Conservation (phyloP, 2,329 filamentous ascomycete species). For the Pseudogymnoascus sp. region DNA sequence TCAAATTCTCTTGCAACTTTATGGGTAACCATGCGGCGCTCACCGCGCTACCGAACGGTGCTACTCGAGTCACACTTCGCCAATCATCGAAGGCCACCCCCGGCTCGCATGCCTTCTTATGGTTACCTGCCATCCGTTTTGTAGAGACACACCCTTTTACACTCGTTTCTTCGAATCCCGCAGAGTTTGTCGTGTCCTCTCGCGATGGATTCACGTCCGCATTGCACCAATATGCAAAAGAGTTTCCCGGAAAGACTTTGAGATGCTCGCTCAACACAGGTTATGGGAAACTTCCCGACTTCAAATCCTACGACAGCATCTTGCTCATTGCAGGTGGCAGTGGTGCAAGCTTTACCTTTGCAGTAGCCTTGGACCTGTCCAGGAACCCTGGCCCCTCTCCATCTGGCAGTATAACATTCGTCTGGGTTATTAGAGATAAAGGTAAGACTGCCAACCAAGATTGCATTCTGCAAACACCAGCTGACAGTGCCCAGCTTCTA, state of each 20-base stretch:
- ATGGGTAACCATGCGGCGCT: constrained; percentile 44
- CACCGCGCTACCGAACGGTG: constrained; percentile 45
- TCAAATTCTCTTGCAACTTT: constrained; percentile 28
- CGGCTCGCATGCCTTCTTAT: constrained; percentile 56
- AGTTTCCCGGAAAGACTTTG: constrained; percentile 41
- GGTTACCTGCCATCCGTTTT: constrained; percentile 49
- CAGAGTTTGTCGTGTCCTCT: constrained; percentile 49
- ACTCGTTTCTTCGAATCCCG: constrained; percentile 41
- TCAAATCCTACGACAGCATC: constrained; percentile 45
- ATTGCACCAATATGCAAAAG: constrained; percentile 43
- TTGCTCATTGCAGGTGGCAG: constrained; percentile 54
- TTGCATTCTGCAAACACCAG: not conserved
- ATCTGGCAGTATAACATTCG: constrained; percentile 14
- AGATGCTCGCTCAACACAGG: constrained; percentile 50
- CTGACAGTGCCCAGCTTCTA: constrained; percentile 12
- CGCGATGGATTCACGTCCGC: constrained; percentile 52
- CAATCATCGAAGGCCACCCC: constrained; percentile 37
- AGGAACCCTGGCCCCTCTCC: constrained; percentile 30
- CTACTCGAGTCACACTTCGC: constrained; percentile 48
- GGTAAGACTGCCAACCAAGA: constrained; percentile 29
- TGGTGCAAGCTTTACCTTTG: constrained; percentile 51
- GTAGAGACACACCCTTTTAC: constrained; percentile 59
- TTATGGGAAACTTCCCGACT: constrained; percentile 48
- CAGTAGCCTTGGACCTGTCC: constrained; percentile 39
- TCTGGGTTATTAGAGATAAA: constrained; percentile 41